Base-by-base conservation (phyloP, 352 stramenopile genomes). In the Globisporangium recalcitrans region DNA sequence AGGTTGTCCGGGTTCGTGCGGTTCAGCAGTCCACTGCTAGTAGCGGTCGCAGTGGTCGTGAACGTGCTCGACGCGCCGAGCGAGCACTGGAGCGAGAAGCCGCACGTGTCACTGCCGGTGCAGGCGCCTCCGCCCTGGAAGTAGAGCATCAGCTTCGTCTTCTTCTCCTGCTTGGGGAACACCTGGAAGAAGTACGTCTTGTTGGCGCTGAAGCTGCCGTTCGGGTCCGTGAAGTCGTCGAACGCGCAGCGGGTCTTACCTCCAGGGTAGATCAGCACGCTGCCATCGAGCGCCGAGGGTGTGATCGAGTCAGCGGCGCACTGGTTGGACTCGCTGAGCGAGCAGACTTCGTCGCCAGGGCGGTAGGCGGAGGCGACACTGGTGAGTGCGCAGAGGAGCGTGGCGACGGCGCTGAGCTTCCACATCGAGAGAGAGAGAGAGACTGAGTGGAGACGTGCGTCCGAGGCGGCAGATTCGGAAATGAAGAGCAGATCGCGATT, bases 151-250 rank as follows among this genome's bases (percentile, higher is more conserved):
- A 81, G 55, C 63, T 83, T 83, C 46, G n/a, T n/a, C n/a, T 48
- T 70, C 52, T 73, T 67, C 52, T 67, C 58, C 44, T 60, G 47
- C 47, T 67, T 58, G 55, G 72, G 75, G 47, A 82, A 82, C 42
- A 78, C 64, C 55, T 81, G 73, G 71, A 84, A 84, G 57, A 78
- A 80, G 66, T 60, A 82, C 26, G 71, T 70, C 24, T 46, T 46
- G 53, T 70, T 72, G 6, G 66, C 66, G 21, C 10, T 55, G 42
- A 54, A 73, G 11, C 29, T 22, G 1, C 36, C 51, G 1, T 53
- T 60, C 4, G 34, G 13, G n/a, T 60, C 46, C 24, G 49, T 58
- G 21, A 40, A 69, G 38, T 69, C 57, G 40, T 72, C 65, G 27
- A 66, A 72, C 24, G 61, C 61, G 34, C 65, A 72, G 46, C 65